Evolutionary conservation across 768 basidiomycete species (phyloP).

Genomic region (Chalciporus pseudorubinellus): DNA sequence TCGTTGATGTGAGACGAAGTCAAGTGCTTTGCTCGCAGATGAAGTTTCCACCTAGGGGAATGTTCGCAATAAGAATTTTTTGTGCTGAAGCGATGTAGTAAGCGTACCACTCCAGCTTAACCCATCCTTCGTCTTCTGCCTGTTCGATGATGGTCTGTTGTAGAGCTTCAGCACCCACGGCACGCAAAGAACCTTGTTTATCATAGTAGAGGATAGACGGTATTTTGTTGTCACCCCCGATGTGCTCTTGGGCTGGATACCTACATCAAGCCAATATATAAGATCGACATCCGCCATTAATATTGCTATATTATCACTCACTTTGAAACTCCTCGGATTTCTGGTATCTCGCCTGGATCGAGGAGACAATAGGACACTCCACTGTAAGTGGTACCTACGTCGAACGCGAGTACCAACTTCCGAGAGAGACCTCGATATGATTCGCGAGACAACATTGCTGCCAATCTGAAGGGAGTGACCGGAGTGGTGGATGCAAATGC

Average conservation of each 20-base stretch:
- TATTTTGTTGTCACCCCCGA: conserved; percentile 47
- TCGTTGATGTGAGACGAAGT: conserved; percentile 22
- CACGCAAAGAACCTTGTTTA: conserved; percentile 35
- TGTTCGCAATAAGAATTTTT: no score
- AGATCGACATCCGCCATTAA: not conserved
- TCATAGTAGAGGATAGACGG: conserved; percentile 50
- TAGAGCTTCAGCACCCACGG: conserved; percentile 43
- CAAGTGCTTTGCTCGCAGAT: conserved; percentile 32
- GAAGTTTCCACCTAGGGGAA: conserved; percentile 32
- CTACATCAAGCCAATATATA: conserved; percentile 20
- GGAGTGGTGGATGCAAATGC: no score
- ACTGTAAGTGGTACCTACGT: conserved; percentile 44
- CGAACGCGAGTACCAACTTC: conserved; percentile 44
- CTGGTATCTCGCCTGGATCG: conserved; percentile 34
- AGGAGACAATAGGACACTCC: conserved; percentile 38
- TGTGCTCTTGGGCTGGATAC: conserved; percentile 44
- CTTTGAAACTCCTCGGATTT: conserved; percentile 29
- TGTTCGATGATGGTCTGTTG: conserved; percentile 33
- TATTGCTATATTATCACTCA: conserved; percentile 1
- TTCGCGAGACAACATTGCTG: conserved; percentile 23
- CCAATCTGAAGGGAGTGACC: no score
- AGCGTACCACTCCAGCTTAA: conserved; percentile 40
- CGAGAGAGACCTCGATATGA: conserved; percentile 38
- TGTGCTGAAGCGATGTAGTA: no score
- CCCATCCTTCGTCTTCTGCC: conserved; percentile 38